Evolutionary conservation across 495 filamentous ascomycete genomes (phyloP), one percentile per base, ranked within the genome.

Genomic region (Annulohypoxylon maeteangense): DNA sequence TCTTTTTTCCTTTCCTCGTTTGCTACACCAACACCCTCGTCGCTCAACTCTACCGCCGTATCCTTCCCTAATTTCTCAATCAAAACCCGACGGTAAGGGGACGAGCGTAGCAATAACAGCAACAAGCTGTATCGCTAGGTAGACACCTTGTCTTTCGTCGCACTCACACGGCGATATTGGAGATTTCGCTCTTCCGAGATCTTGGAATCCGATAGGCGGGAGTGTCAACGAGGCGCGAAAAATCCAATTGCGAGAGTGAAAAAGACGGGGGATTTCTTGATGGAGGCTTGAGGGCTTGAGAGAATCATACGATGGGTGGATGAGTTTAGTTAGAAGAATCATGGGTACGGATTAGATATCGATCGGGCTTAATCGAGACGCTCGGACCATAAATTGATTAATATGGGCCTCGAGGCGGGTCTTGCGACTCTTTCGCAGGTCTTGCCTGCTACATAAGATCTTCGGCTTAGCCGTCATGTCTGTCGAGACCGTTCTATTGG

Each of bases 281-380:
- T 64, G 48, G 59, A 67, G 69, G 69, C 69, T 68, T 65, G 65
- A 51, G 18, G 69, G 64, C 69, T 68, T 65, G 65, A 51, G 18
- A 44, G 58, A 68, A 68, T 68, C 65, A 65, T 68, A 68, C 65
- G 70, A 68, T 68, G 65, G 50, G 50, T 54, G n/a, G 50, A 54
- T 54, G 50, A 31, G 23, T 29, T 48, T 48, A 48, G 47, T 23
- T 51, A 51, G 12, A 51, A 25, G 12, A 29, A 25, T 51, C 22
- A 23, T 51, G 23, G 22, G 47, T 27, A 27, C 12, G 47, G 12
- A 51, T 51, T 50, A 68, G 25, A 62, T 61, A 62, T 54, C 63
- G 68, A 75, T 75, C 72, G 70, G 75, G 64, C 62, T 73, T 51
- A 69, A 69, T 73, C 65, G 53, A 50, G 54, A 40, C 42, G 44